Evolutionary conservation across 352 stramenopile genomes (phyloP).

Genomic region (Pythium periplocum): DNA sequence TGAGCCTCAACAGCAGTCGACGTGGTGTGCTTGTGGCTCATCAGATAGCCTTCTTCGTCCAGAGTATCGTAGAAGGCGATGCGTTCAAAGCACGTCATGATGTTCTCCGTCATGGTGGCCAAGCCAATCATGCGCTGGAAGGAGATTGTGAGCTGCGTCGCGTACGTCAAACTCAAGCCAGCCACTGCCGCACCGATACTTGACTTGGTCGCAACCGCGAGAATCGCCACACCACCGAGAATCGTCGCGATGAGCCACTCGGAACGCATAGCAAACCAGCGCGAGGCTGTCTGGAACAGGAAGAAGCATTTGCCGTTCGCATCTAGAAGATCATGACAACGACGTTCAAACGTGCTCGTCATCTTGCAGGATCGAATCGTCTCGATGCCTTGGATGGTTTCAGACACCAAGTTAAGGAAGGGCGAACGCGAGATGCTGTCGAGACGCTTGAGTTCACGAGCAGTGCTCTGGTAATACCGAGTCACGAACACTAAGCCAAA

Average conservation of each 20-base stretch:
- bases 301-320: slow-evolving; percentile 40
- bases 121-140: slow-evolving; percentile 90
- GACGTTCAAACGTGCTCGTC: slow-evolving; percentile 20
- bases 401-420: slow-evolving; percentile 89
- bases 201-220: slow-evolving; percentile 55
- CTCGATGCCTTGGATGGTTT: slow-evolving; percentile 89
- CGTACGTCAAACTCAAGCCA: slow-evolving; percentile 88
- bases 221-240: slow-evolving; percentile 82
- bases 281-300: slow-evolving; percentile 32
- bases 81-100: slow-evolving; percentile 87
- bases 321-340: slow-evolving; percentile 28
- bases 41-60: slow-evolving; percentile 40
- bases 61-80: slow-evolving; percentile 57
- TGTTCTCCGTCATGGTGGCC: slow-evolving; percentile 84
- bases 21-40: slow-evolving; percentile 34
- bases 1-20: slow-evolving; percentile 14
- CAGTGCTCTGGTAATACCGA: slow-evolving; percentile 82
- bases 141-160: slow-evolving; percentile 76
- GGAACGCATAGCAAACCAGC: slow-evolving; percentile 93
- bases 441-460: slow-evolving; percentile 90
- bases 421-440: slow-evolving; percentile 86
- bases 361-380: slow-evolving; percentile 87
- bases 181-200: slow-evolving; percentile 48
- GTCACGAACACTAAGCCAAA: slow-evolving; percentile 32
- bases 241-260: slow-evolving; percentile 75